These are phyloP conservation scores for Grammothele lineata DNA, from an alignment of 768 basidiomycete genomes.

Conservation along the genomic window DNA sequence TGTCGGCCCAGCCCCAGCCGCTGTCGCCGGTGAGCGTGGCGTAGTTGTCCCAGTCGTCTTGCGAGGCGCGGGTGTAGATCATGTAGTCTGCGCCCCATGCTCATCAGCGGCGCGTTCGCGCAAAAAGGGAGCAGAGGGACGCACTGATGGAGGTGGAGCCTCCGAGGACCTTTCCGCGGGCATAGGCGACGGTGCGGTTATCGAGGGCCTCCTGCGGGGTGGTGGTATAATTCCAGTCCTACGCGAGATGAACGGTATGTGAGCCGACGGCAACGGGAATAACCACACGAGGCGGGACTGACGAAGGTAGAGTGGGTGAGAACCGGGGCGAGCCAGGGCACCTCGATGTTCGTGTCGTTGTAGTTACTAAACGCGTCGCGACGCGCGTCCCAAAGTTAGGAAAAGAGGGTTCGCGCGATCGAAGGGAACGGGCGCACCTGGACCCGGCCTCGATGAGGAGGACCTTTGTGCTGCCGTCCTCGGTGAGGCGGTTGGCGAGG, in stretches of 20 bases:
- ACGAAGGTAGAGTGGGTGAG: neutral
- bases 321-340: neutral
- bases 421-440: neutral
- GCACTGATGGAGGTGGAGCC: conserved; percentile 24
- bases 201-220: conserved; percentile 17
- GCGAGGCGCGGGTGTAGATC: conserved; percentile 1
- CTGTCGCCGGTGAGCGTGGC: neutral
- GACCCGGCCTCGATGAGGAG: neutral
- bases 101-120: no score
- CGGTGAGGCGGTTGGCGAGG: conserved; percentile 1
- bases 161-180: conserved; percentile 22
- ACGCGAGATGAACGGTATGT: neutral
- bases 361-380: neutral
- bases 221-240: conserved; percentile 26
- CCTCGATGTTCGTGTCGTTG: neutral
- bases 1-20: conserved; percentile 2
- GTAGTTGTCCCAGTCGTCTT: neutral
- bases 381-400: neutral
- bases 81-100: neutral
- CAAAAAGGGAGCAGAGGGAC: neutral
- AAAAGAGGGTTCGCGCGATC: no score
- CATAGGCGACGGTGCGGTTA: conserved; percentile 16
- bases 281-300: neutral
- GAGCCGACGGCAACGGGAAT: neutral
- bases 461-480: neutral